Percentiles rank a stretch among this genome's conserved stretches.
Evolutionary conservation across 768 basidiomycete species (phyloP).

Genomic region (Gloeostereum incarnatum): DNA sequence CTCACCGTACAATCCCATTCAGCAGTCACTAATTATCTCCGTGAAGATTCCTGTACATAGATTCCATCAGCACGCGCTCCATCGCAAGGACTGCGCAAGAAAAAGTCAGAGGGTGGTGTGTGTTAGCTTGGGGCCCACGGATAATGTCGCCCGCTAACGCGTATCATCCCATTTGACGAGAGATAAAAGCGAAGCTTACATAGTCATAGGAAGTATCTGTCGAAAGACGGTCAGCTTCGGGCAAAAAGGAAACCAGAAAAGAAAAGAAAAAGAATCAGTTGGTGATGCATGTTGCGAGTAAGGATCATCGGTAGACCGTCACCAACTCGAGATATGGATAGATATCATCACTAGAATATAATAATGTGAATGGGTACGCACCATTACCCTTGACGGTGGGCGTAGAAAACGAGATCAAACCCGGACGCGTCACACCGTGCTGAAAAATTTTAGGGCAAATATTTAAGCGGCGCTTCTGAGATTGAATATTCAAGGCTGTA

Average conservation of each 20-base stretch:
- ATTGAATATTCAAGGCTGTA: slow-evolving; percentile 33
- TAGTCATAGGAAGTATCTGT: slow-evolving; percentile 4
- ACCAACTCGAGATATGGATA: slow-evolving; percentile 65
- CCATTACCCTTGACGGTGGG: slow-evolving; percentile 4
- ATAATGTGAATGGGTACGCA: slow-evolving; percentile 20
- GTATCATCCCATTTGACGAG: slow-evolving; percentile 16
- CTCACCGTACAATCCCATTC: too few species aligned
- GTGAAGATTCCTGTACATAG: too few species aligned
- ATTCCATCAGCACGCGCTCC: too few species aligned
- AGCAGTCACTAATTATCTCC: too few species aligned
- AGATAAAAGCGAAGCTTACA: not conserved
- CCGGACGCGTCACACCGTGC: not conserved
- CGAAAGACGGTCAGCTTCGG: slow-evolving; percentile 1
- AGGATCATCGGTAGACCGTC: slow-evolving; percentile 60
- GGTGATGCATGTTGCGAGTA: slow-evolving; percentile 75
- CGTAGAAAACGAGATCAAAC: not conserved
- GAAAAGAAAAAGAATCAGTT: slow-evolving; percentile 33
- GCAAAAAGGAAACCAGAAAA: slow-evolving; percentile 8
- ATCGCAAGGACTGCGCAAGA: not conserved
- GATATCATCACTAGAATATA: slow-evolving; percentile 46
- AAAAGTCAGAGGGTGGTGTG: slow-evolving; percentile 33
- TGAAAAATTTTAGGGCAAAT: slow-evolving; percentile 5
- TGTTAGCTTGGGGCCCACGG: slow-evolving; percentile 27
- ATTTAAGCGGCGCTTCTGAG: slow-evolving; percentile 22
- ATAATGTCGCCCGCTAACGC: slow-evolving; percentile 27